Evolutionary conservation across 768 basidiomycete genomes (phyloP).

Genomic region (Xerocomus spinulosus): DNA sequence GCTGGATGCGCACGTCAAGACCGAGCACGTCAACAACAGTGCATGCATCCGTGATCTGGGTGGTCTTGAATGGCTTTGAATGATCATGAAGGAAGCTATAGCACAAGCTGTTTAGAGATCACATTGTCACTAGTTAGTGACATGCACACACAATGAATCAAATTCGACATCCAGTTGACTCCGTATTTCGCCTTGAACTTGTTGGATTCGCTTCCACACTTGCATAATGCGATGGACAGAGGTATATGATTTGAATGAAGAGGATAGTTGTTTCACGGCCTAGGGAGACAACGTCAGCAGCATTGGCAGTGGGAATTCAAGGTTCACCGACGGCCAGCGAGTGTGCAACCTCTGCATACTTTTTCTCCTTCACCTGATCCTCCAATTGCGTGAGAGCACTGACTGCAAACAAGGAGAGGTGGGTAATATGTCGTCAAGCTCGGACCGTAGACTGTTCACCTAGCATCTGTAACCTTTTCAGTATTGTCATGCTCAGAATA

Average conservation of each 20-base stretch:
- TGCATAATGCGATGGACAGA: constrained; percentile 73
- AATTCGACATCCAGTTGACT: constrained; percentile 84
- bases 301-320: constrained; percentile 11
- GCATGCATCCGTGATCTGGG: constrained; percentile 76
- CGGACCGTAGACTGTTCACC: constrained; percentile 46
- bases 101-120: not conserved
- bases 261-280: constrained; percentile 85
- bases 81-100: constrained; percentile 77
- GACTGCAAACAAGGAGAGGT: constrained; percentile 41
- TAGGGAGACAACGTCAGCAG: constrained; percentile 28
- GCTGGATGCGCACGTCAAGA: constrained; percentile 69
- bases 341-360: constrained; percentile 79
- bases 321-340: constrained; percentile 61
- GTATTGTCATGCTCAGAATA: constrained; percentile 79
- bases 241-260: constrained; percentile 73
- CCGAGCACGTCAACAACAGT: constrained; percentile 88
- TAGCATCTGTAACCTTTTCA: constrained; percentile 91
- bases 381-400: constrained; percentile 81
- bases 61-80: constrained; percentile 57
- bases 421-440: not conserved
- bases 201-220: constrained; percentile 74
- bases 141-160: constrained; percentile 76
- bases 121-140: not conserved
- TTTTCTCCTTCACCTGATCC: constrained; percentile 68
- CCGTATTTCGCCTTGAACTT: constrained; percentile 78